phyloP scores from a whole-genome alignment of 2,329 filamentous ascomycete species.

The Cladophialophora carrionii region DNA sequence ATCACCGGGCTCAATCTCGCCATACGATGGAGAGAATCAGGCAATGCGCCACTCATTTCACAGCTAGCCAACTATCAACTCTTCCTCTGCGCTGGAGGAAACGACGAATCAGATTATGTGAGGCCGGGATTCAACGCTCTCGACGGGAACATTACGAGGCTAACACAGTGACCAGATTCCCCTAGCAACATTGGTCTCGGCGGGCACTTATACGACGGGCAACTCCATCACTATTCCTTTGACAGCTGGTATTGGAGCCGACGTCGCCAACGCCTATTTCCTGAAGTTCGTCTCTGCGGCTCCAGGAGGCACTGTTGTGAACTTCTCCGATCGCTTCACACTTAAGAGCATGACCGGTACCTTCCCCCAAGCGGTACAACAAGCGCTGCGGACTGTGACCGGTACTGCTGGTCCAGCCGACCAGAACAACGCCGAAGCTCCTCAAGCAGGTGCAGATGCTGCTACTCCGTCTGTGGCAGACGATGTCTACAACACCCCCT shows the following conservation, averaged over 20 bases:
- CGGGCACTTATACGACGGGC: slow-evolving; percentile 46
- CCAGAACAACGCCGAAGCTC: slow-evolving; percentile 36
- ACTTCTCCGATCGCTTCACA: slow-evolving; percentile 67
- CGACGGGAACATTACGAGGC: background rate
- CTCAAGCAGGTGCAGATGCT: slow-evolving; percentile 42
- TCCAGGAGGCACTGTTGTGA: slow-evolving; percentile 59
- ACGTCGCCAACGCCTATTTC: slow-evolving; percentile 58
- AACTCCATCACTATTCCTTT: slow-evolving; percentile 53
- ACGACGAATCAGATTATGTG: slow-evolving; percentile 55
- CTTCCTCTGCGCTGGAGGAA: slow-evolving; percentile 64
- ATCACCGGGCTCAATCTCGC: slow-evolving; percentile 56
- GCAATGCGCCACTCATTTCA: slow-evolving; percentile 53
- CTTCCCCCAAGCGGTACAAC: slow-evolving; percentile 52
- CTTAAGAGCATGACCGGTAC: slow-evolving; percentile 65
- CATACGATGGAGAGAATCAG: slow-evolving; percentile 62
- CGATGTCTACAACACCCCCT: slow-evolving; percentile 51
- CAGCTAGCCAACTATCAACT: slow-evolving; percentile 61
- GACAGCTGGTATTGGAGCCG: slow-evolving; percentile 49
- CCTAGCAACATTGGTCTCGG: slow-evolving; percentile 47
- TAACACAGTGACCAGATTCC: slow-evolving; percentile 45
- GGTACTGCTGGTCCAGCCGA: slow-evolving; percentile 35
- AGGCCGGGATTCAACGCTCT: background rate
- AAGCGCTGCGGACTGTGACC: slow-evolving; percentile 46
- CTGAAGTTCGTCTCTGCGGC: slow-evolving; percentile 62
- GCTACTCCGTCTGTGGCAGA: slow-evolving; percentile 30